A percentile compares a stretch with the other conserved stretches of the same genome.
phyloP scores from a whole-genome alignment of 2,329 filamentous ascomycete genomes.

The Byssothecium circinans region DNA sequence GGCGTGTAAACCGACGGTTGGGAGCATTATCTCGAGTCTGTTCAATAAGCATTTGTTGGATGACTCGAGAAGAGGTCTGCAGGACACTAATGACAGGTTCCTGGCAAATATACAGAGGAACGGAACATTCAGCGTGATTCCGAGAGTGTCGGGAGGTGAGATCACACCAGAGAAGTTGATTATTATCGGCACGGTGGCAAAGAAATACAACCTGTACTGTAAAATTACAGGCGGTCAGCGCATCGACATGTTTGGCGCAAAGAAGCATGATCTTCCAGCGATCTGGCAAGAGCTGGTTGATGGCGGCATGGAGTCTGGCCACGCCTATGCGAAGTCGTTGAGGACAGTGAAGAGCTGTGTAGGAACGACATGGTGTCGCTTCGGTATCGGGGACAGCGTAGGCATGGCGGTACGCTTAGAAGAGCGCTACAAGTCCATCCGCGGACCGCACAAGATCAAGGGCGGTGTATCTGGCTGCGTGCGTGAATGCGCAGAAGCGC shows the following conservation, averaged over 20 bases:
- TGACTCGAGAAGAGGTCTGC: conserved; percentile 68
- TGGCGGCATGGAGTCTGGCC: conserved; percentile 86
- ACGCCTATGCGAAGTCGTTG: conserved; percentile 87
- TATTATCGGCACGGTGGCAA: conserved; percentile 79
- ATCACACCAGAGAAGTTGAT: conserved; percentile 86
- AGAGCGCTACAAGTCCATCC: conserved; percentile 88
- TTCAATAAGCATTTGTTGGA: conserved; percentile 85
- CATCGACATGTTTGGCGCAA: conserved; percentile 90
- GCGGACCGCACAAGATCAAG: conserved; percentile 89
- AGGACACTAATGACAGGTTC: conserved; percentile 89
- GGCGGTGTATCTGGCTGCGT: conserved; percentile 88
- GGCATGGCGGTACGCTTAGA: conserved; percentile 87
- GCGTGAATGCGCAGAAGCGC: conserved; percentile 89
- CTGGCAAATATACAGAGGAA: conserved; percentile 89
- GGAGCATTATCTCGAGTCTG: conserved; percentile 76
- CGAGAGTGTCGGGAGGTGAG: conserved; percentile 79
- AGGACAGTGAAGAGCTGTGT: conserved; percentile 91
- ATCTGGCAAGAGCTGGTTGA: conserved; percentile 83
- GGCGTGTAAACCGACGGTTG: conserved; percentile 80
- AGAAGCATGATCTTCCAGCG: conserved; percentile 78
- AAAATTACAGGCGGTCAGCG: conserved; percentile 92
- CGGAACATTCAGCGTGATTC: conserved; percentile 86
- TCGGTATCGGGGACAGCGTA: conserved; percentile 85
- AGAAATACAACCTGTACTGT: conserved; percentile 81
- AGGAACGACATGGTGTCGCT: conserved; percentile 88